These are phyloP conservation scores for Xylariaceae sp. DNA, from an alignment of 2,329 filamentous ascomycete species.

Conservation along the genomic window DNA sequence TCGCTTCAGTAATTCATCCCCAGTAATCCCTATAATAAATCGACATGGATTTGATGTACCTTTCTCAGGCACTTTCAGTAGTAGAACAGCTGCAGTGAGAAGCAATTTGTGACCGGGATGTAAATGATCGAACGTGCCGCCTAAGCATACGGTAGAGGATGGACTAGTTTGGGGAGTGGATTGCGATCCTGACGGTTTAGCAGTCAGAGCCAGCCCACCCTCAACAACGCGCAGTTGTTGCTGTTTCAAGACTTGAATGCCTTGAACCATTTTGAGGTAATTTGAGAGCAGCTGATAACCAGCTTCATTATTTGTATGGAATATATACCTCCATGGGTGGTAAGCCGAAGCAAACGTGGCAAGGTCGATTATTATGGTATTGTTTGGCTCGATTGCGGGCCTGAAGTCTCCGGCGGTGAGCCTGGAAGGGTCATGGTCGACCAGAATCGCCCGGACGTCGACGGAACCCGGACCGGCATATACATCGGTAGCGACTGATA, in stretches of 20 bases:
- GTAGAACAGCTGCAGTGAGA: slow-evolving; percentile 80
- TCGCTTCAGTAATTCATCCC: slow-evolving; percentile 80
- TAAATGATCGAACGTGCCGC: slow-evolving; percentile 95
- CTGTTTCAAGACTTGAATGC: slow-evolving; percentile 49
- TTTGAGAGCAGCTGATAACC: slow-evolving; percentile 60
- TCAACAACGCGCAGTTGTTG: slow-evolving; percentile 55
- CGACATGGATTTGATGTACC: slow-evolving; percentile 48
- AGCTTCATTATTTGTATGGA: slow-evolving; percentile 65
- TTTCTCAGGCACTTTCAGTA: slow-evolving; percentile 58
- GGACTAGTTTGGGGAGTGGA: slow-evolving; percentile 32
- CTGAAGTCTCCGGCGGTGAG: slow-evolving; percentile 39
- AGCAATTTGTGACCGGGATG: slow-evolving; percentile 96
- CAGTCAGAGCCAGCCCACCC: slow-evolving; percentile 53
- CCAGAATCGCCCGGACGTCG: slow-evolving; percentile 73
- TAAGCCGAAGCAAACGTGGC: slow-evolving; percentile 55
- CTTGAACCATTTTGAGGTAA: slow-evolving; percentile 53
- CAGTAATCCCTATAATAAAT: slow-evolving; percentile 85
- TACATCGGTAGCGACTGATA: slow-evolving; percentile 62
- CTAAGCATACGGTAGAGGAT: slow-evolving; percentile 73
- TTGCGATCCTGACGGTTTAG: slow-evolving; percentile 23
- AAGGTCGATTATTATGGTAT: slow-evolving; percentile 53
- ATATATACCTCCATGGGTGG: slow-evolving; percentile 66
- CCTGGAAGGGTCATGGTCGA: slow-evolving; percentile 59
- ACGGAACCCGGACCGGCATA: slow-evolving; percentile 66
- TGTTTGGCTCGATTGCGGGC: slow-evolving; percentile 46